Evolutionary conservation across 345 rosid species (phyloP).

Genomic region (Bruguiera sexangula): DNA sequence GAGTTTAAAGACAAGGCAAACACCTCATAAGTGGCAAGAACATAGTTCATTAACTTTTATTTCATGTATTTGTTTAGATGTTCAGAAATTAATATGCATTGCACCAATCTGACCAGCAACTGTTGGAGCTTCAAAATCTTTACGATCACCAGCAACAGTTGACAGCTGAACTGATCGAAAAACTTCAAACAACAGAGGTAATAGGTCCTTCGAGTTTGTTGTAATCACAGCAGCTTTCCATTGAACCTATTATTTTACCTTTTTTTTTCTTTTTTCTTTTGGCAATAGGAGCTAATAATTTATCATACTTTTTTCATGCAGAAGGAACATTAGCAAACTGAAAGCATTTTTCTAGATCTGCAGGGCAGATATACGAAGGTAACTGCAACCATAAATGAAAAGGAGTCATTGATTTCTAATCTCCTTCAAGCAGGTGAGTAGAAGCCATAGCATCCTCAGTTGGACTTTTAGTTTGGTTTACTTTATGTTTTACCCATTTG

Average conservation of each 20-base stretch:
- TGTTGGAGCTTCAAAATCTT: slow-evolving; percentile 8
- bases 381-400: background rate
- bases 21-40: background rate
- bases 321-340: background rate
- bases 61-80: background rate
- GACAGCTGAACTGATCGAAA: slow-evolving; percentile 9
- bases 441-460: background rate
- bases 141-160: slow-evolving; percentile 2
- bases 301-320: background rate
- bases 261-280: background rate
- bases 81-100: background rate
- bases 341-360: background rate
- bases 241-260: background rate
- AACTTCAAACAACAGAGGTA: slow-evolving; percentile 6
- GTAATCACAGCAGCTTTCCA: background rate
- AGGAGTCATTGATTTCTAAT: background rate
- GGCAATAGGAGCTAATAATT: background rate
- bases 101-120: background rate
- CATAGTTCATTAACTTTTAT: background rate
- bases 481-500: background rate
- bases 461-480: background rate
- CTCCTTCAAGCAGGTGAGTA: background rate
- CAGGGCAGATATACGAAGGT: background rate
- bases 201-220: background rate
- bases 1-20: slow-evolving; percentile 10